These are phyloP conservation scores for Cupressus sempervirens DNA, from an alignment of 75 land plant genomes.

Conservation along the genomic window DNA sequence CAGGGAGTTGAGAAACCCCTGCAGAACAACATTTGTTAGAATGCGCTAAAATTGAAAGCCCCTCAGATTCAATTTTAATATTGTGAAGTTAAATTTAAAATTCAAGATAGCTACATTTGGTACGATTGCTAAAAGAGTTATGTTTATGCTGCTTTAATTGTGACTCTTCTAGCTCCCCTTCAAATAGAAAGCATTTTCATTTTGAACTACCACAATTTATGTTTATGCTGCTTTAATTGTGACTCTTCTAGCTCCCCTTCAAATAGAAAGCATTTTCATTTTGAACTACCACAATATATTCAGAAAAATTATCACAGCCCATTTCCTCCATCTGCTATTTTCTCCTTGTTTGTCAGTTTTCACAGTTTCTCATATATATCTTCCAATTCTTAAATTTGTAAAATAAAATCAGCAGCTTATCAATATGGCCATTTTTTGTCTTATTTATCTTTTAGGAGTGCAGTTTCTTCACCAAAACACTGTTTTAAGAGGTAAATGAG, in stretches of 20 bases:
- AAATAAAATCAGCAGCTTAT: too few relatives aligned
- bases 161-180: not conserved
- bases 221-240: not conserved
- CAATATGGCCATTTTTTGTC: too few relatives aligned
- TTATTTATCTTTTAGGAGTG: too few relatives aligned
- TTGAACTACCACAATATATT: too few relatives aligned
- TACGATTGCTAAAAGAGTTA: not conserved
- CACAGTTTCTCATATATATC: not conserved
- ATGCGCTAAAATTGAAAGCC: not conserved
- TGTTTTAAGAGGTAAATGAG: too few relatives aligned
- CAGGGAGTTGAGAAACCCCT: conserved; percentile 34
- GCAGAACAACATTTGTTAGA: not conserved
- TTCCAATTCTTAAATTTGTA: too few relatives aligned
- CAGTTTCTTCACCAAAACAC: too few relatives aligned
- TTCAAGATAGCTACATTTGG: not conserved
- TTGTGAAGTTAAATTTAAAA: too few relatives aligned
- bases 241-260: not conserved
- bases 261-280: too few relatives aligned
- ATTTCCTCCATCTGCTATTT: not conserved
- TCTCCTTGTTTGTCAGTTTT: too few relatives aligned
- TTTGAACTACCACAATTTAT: too few relatives aligned
- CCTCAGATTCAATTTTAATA: not conserved
- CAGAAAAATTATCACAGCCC: not conserved
- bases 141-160: not conserved
- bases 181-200: too few relatives aligned